These are phyloP conservation scores for Panaeolus papilionaceus DNA, from an alignment of 768 basidiomycete species.

Conservation along the genomic window DNA sequence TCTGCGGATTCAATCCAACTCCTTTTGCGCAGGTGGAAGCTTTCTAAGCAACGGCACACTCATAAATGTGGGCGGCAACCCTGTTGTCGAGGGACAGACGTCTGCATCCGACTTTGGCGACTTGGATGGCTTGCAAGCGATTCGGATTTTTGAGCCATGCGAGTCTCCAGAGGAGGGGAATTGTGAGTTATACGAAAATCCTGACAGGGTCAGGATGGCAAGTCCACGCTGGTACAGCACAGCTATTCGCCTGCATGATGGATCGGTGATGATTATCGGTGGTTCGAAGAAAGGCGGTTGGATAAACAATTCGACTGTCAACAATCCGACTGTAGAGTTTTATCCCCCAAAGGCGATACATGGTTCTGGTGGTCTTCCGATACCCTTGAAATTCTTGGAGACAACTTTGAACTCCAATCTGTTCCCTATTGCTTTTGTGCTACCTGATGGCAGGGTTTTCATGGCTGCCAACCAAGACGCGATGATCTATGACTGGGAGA, in stretches of 20 bases:
- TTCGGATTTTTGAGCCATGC: conserved; percentile 78
- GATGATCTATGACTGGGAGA: conserved; percentile 80
- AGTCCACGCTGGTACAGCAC: conserved; percentile 86
- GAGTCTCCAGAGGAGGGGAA: conserved; percentile 46
- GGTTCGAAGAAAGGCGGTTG: conserved; percentile 85
- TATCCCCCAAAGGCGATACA: conserved; percentile 82
- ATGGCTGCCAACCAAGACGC: conserved; percentile 81
- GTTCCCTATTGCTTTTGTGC: conserved; percentile 76
- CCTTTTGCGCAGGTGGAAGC: conserved; percentile 85
- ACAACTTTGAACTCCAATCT: conserved; percentile 84
- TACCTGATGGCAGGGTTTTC: conserved; percentile 75
- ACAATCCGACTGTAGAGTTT: conserved; percentile 84
- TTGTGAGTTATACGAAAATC: conserved; percentile 74
- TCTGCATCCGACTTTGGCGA: conserved; percentile 79
- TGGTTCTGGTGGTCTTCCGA: conserved; percentile 69
- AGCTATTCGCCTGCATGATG: conserved; percentile 70
- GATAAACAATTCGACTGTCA: conserved; percentile 83
- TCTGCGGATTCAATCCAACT: conserved; percentile 75
- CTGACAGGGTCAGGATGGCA: conserved; percentile 68
- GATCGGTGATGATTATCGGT: conserved; percentile 85
- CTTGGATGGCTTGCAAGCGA: conserved; percentile 71
- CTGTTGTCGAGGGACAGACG: conserved; percentile 69
- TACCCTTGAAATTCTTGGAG: conserved; percentile 65
- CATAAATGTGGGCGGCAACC: conserved; percentile 83
- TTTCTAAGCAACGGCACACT: conserved; percentile 81